Conservation (phyloP, 2,329 filamentous ascomycete species). For the Sporothrix dimorphospora region DNA sequence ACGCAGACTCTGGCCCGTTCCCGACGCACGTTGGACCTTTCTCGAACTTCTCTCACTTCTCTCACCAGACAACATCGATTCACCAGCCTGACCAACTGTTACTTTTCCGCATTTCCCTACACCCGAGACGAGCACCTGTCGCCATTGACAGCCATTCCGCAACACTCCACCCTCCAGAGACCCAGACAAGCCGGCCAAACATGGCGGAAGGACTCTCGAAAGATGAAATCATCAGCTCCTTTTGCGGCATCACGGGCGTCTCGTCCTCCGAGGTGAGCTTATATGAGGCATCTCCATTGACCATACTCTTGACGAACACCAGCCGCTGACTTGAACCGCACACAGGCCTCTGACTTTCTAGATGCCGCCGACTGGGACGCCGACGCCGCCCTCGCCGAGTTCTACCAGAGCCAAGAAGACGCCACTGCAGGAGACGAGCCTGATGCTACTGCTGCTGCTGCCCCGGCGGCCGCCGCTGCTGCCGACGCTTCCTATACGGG, state of each 20-base stretch:
- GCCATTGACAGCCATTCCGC: neutral
- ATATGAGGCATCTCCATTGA: neutral
- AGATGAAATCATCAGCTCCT: conserved; percentile 33
- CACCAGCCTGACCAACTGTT: neutral
- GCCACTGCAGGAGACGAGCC: conserved; percentile 49
- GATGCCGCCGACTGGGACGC: conserved; percentile 68
- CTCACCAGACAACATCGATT: neutral
- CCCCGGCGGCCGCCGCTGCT: conserved; percentile 42
- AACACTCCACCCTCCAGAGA: neutral
- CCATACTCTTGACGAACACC: neutral
- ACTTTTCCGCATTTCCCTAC: neutral
- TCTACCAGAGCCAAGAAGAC: conserved; percentile 62
- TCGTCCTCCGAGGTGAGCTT: conserved; percentile 18
- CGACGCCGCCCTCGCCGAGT: conserved; percentile 62
- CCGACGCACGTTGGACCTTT: neutral
- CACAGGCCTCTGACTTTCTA: conserved; percentile 64
- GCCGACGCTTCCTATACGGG: conserved; percentile 57
- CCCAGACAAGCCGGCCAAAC: neutral
- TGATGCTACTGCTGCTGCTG: conserved; percentile 48
- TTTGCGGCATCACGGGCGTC: conserved; percentile 32
- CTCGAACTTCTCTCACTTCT: neutral
- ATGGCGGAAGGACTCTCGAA: conserved; percentile 30
- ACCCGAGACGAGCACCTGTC: neutral
- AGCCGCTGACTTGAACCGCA: neutral
- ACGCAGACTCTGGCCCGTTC: neutral